These are phyloP conservation scores for Yamadazyma conglobata DNA, from an alignment of 1,139 yeast genomes.

Conservation along the genomic window DNA sequence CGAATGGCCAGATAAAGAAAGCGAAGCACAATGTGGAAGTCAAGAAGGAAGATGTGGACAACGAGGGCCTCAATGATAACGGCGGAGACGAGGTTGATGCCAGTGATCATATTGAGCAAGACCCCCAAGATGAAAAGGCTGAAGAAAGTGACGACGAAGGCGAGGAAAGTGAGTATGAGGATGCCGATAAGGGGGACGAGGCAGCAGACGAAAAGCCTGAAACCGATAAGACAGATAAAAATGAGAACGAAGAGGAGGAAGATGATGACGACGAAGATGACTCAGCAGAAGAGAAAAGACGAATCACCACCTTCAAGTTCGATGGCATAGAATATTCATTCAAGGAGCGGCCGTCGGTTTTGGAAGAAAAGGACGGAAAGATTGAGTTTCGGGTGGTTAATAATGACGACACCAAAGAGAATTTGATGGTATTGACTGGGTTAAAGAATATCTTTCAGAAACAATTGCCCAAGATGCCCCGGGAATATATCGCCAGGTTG, in stretches of 20 bases:
- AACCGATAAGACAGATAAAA: constrained; percentile 13
- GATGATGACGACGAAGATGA: constrained; percentile 44
- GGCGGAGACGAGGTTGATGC: constrained; percentile 11
- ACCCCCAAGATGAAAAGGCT: constrained; percentile 2
- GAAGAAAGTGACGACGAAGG: constrained; percentile 11
- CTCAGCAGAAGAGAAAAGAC: constrained; percentile 51
- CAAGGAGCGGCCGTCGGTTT: constrained; percentile 89
- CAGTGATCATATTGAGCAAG: constrained; percentile 1
- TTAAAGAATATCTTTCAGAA: constrained; percentile 93
- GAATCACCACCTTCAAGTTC: constrained; percentile 45
- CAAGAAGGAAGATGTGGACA: constrained; percentile 8
- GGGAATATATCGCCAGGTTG: constrained; percentile 89
- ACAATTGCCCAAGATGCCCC: constrained; percentile 97
- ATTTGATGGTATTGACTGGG: constrained; percentile 89
- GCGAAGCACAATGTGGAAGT: constrained; percentile 2
- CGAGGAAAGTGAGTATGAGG: constrained; percentile 13
- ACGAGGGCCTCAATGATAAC: too few relatives aligned
- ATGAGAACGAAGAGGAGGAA: constrained; percentile 19
- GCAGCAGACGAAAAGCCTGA: constrained; percentile 16
- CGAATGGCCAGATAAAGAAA: constrained; percentile 7
- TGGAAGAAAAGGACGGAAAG: constrained; percentile 87
- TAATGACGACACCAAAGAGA: constrained; percentile 85
- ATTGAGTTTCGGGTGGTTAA: constrained; percentile 95
- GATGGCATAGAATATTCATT: constrained; percentile 84
- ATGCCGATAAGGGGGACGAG: constrained; percentile 11